Base-by-base conservation (phyloP, 805 yeast genomes). In the Teunomyces aglyptinius region DNA sequence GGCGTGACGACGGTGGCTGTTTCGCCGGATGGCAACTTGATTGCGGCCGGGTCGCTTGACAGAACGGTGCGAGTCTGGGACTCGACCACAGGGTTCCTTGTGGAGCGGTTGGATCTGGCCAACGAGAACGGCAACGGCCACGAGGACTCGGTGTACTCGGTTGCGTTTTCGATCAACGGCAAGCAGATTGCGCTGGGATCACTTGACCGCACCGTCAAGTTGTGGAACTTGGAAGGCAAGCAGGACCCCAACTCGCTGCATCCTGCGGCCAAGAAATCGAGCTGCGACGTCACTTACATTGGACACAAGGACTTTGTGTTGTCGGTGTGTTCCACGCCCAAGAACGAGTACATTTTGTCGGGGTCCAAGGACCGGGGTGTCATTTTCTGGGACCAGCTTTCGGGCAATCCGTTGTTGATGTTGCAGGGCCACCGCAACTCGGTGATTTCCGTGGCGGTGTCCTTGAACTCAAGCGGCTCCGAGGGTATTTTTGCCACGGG, bases 1-100 rank as follows among this genome's bases (percentile, higher is more conserved):
- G 99, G 99, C 57, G 98, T 92, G 45, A 92, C 99, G 46, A 92
- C 99, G 0, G 97, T 92, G 39, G 96, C 97, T 16, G 92, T 92
- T 35, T 88, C 96, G 6, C 97, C 97, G 42, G 96, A 92, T 67
- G 97, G 97, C 33, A 82, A 85, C 57, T 81, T 83, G 58, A 89
- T 94, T 58, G 98, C 97, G 33, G 98, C 97, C 13, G 99, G 99
- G 43, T 87, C 96, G 29, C 80, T 92, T 54, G 99, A 92, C 73
- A 80, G 95, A 70, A 86, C 96, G 27, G 97, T 94, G 44, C 80
- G 98, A 52, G 96, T 94, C 41, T 92, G 98, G 97, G 97, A 92
- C 70, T 86, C 96, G 7, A 81, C 87, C 39, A 86, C 95, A 20
- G 97, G 97, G 2, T 86, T 86, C 73, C 72, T 91, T 44, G 95